These are phyloP conservation scores for Massariosphaeria phaeospora DNA, from an alignment of 495 filamentous ascomycete species.

Conservation along the genomic window DNA sequence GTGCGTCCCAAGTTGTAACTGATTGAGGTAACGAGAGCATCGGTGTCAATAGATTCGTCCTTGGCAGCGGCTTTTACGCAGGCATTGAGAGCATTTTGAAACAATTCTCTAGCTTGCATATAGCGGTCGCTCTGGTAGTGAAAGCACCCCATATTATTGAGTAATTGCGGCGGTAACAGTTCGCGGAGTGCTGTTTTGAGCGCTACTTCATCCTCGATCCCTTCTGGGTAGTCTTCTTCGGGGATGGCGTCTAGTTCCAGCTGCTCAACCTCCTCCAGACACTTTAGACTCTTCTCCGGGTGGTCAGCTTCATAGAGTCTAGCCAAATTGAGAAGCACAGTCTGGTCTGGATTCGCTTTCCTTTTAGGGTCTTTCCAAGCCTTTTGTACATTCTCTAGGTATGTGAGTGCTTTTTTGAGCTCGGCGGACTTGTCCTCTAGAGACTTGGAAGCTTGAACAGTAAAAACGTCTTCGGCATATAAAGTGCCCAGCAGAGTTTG, in stretches of 20 bases:
- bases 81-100: conserved; percentile 81
- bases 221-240: conserved; percentile 61
- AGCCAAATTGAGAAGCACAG: conserved; percentile 87
- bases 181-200: conserved; percentile 60
- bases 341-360: conserved; percentile 69
- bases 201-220: conserved; percentile 47
- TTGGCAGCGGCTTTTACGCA: conserved; percentile 70
- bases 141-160: conserved; percentile 97
- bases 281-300: conserved; percentile 86
- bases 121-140: conserved; percentile 82
- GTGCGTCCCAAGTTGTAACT: conserved; percentile 96
- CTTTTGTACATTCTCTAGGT: conserved; percentile 76
- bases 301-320: conserved; percentile 79
- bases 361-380: conserved; percentile 90
- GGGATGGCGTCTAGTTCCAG: conserved; percentile 69
- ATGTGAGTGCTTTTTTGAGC: conserved; percentile 71
- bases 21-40: conserved; percentile 87
- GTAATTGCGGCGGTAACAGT: conserved; percentile 76
- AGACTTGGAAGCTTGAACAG: conserved; percentile 59
- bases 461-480: conserved; percentile 89
- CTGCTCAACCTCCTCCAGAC: conserved; percentile 82
- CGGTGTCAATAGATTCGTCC: conserved; percentile 63
- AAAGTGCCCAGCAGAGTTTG: conserved; percentile 85
- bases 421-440: conserved; percentile 86
- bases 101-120: conserved; percentile 73